phyloP scores from a whole-genome alignment of 2,329 filamentous ascomycete species.

The Talaromyces sp. region DNA sequence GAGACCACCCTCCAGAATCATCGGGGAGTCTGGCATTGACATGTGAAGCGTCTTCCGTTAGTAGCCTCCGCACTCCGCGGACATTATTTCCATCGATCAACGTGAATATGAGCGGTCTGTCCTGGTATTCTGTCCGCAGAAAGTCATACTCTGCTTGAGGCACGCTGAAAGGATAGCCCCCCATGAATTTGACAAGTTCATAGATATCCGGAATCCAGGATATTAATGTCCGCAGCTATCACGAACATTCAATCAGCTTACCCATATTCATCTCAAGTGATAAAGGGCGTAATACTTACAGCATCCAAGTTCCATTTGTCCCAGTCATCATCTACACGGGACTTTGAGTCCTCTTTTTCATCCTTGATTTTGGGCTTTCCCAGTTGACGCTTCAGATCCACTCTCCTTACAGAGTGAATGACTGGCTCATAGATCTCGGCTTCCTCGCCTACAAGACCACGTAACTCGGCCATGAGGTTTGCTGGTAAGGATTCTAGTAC shows the following conservation, averaged over 20 bases:
- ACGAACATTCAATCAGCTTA: neutral
- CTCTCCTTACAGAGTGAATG: neutral
- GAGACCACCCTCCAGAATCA: neutral
- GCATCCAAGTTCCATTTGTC: neutral
- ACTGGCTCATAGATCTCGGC: neutral
- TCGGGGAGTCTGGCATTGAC: neutral
- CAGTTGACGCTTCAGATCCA: neutral
- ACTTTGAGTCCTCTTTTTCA: neutral
- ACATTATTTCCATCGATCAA: neutral
- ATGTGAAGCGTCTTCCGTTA: neutral
- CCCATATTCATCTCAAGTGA: neutral
- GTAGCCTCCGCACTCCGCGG: neutral
- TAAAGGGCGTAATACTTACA: neutral
- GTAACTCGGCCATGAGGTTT: neutral
- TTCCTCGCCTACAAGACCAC: neutral
- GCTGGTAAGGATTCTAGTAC: neutral
- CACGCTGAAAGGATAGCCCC: neutral
- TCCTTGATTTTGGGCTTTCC: neutral
- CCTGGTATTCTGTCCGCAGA: neutral
- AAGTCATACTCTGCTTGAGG: constrained; percentile 7
- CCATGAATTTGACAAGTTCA: neutral
- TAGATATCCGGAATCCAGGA: neutral
- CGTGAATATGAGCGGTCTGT: neutral
- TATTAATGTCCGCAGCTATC: neutral
- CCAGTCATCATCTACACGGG: neutral